Evolutionary conservation across 2,329 filamentous ascomycete species (phyloP), one percentile per base, ranked within the genome.

Genomic region (Cadophora malorum): DNA sequence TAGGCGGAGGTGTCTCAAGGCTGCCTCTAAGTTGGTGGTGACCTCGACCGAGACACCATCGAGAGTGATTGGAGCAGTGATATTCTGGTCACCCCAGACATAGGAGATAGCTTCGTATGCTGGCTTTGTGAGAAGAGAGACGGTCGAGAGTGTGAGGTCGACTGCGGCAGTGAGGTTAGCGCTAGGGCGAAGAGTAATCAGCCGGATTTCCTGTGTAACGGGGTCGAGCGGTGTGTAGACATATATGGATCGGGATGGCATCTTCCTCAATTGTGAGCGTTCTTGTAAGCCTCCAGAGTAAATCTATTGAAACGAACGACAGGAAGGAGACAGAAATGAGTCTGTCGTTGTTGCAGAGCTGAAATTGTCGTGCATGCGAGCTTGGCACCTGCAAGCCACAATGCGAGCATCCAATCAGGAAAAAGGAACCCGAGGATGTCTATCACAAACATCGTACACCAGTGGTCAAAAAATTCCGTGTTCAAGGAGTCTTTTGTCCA

Each of bases 11-110:
- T 60, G 19, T 21, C 56, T 31, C 12, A 60, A 25, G 19, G 56
- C 56, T 4, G 56, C 21, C 38, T 60, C 56, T 7, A 60, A n/a
- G 23, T 60, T 60, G 14, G 56, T 25, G 16, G 56, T 60, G 14
- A 60, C 38, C 1, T n/a, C n/a, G 19, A 60, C 33, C 10, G 56
- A 5, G 21, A 60, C 35, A 2, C 56, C 56, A 41, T 60, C 35
- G 8, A 60, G 19, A 45, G 9, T 41, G 8, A 60, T 25, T 6
- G 35, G 35, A 25, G 33, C 23, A 7, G 28, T 35, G 38, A 41
- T 41, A 4, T 33, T 45, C 25, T n/a, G 33, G n/a, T 41, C 33
- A 16, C 56, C 56, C 56, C 56, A 60, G 12, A 41, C 38, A n/a
- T 60, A 60, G 21, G 56, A 60, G 14, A 45, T 35, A 6, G 56